Base-by-base conservation (phyloP, 2,329 filamentous ascomycete genomes). In the Colletotrichum cereale region DNA sequence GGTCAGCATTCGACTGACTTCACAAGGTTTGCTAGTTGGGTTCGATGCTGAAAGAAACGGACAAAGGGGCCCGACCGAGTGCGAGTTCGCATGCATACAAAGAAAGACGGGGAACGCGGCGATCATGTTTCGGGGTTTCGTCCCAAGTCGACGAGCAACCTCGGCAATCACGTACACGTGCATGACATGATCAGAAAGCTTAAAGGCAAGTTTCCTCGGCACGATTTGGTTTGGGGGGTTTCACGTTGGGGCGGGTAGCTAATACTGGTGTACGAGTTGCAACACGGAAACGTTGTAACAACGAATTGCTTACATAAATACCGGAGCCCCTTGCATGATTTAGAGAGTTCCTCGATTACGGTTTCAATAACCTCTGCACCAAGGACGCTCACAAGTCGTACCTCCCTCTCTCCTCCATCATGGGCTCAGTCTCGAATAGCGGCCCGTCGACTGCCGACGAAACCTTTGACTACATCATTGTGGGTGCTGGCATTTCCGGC, bases 401-500 rank as follows among this genome's bases (percentile, higher is more conserved):
- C 26, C 8, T 3, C n/a, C 31, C 3, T 12, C 3, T 12, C 14
- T 0, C 1, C 31, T 11, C 26, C 7, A 55, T 2, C 12, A 63
- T 63, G 61, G 61, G 47, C 12, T 55, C 61, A 8, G 10, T 31
- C 31, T 38, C 48, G 2, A 38, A 40, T 12, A 21, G 26, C 10
- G 47, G 38, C 31, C 7, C 48, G 16, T 36, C 36, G 2, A 14
- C 26, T 6, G 26, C 31, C 11, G 48, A 63, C 18, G 67, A 69
- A 24, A 14, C 50, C 31, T 76, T 83, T 73, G 89, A 92, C 76
- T 80, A 90, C 24, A 79, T 93, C 75, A 89, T 95, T 75, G 82
- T 95, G 63, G 93, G 93, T 16, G 92, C 92, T 2, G 93, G 93
- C 14, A 89, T 95, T 65, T 91, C 91, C 7, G 93, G 93, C 64